These are phyloP conservation scores for Cairneyella variabilis DNA, from an alignment of 495 filamentous ascomycete species.

Conservation along the genomic window DNA sequence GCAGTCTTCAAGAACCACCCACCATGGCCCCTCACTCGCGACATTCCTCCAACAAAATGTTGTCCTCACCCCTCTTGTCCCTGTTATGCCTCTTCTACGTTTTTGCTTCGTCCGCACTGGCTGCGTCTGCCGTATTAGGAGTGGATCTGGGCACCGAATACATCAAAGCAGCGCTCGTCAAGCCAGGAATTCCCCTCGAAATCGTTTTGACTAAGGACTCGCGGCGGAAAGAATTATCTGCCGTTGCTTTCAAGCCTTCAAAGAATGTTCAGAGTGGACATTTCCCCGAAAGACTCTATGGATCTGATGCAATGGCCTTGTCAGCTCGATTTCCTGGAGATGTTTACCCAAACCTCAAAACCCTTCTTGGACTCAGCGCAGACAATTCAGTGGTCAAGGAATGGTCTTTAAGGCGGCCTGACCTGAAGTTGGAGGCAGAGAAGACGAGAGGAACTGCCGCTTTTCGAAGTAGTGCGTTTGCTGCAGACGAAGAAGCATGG, in stretches of 20 bases:
- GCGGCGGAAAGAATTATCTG: constrained; percentile 88
- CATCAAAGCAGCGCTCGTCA: constrained; percentile 93
- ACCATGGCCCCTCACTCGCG: constrained; percentile 18
- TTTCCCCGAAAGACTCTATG: constrained; percentile 89
- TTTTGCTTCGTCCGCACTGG: constrained; percentile 45
- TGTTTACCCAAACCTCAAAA: constrained; percentile 90
- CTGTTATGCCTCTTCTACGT: constrained; percentile 45
- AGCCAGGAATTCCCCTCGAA: constrained; percentile 96
- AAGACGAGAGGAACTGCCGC: constrained; percentile 66
- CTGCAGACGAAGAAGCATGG: constrained; percentile 65
- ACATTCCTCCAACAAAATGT: constrained; percentile 6
- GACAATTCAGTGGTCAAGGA: constrained; percentile 57
- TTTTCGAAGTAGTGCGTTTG: constrained; percentile 72
- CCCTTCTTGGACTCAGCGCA: constrained; percentile 69
- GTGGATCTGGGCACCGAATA: constrained; percentile 96
- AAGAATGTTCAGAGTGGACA: constrained; percentile 51
- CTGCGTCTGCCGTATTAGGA: constrained; percentile 73
- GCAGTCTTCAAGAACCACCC: constrained; percentile 17
- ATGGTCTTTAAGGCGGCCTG: constrained; percentile 71
- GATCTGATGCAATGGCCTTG: constrained; percentile 84
- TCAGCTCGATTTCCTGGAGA: constrained; percentile 85
- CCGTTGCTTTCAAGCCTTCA: constrained; percentile 88
- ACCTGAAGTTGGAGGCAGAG: constrained; percentile 50
- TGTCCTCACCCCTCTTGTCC: constrained; percentile 36
- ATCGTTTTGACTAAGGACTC: constrained; percentile 99